These are phyloP conservation scores for Penicillium lagena DNA, from an alignment of 495 filamentous ascomycete species.

Conservation along the genomic window DNA sequence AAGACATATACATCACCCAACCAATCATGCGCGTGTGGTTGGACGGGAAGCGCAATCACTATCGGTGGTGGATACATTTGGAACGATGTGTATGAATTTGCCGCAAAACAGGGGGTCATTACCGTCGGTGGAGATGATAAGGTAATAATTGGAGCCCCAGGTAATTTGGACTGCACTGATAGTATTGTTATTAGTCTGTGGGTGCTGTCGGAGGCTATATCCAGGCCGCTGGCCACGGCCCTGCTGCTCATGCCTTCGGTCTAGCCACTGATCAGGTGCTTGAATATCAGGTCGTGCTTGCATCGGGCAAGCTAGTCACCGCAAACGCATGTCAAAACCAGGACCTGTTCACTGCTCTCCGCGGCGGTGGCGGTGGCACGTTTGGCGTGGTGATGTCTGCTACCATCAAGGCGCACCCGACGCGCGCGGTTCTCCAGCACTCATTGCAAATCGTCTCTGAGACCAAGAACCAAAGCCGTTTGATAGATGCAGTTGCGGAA, in stretches of 20 bases:
- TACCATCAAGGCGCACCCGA: constrained; percentile 35
- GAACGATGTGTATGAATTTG: too few relatives aligned
- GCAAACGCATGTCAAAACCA: constrained; percentile 41
- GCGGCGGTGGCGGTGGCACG: constrained; percentile 37
- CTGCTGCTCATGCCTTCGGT: constrained; percentile 20
- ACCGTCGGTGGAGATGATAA: too few relatives aligned
- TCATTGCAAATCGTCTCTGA: not conserved
- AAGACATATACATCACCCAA: not conserved
- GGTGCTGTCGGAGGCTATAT: constrained; percentile 31
- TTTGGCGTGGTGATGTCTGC: constrained; percentile 39
- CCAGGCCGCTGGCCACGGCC: constrained; percentile 31
- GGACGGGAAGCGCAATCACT: too few relatives aligned
- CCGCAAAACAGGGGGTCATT: too few relatives aligned
- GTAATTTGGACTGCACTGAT: too few relatives aligned
- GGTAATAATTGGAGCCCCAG: too few relatives aligned
- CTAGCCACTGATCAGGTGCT: constrained; percentile 33
- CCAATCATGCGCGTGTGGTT: too few relatives aligned
- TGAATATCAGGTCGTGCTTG: constrained; percentile 42
- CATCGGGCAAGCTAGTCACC: constrained; percentile 39
- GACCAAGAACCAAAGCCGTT: not conserved
- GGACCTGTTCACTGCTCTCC: constrained; percentile 52
- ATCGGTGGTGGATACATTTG: too few relatives aligned
- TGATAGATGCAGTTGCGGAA: constrained; percentile 1
- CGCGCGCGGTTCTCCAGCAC: constrained; percentile 2
- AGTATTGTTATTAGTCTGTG: too few relatives aligned